Conservation (phyloP, 495 filamentous ascomycete genomes). For the Oidiodendron maius region DNA sequence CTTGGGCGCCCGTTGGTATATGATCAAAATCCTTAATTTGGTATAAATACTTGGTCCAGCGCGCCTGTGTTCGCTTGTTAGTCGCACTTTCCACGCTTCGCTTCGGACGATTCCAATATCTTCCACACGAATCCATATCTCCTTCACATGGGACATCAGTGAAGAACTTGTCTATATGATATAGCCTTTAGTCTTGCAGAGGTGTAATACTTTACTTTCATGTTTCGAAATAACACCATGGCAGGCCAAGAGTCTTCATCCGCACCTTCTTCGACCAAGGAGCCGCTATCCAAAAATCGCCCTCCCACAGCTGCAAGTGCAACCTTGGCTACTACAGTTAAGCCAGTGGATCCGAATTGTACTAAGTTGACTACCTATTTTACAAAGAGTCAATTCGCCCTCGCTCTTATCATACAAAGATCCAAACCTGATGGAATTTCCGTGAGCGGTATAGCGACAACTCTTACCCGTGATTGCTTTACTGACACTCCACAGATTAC, state of each 20-base stretch:
- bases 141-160: background rate
- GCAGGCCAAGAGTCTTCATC: background rate
- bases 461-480: background rate
- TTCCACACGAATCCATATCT: background rate
- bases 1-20: background rate
- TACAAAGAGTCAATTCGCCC: slow-evolving; percentile 32
- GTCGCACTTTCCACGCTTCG: background rate
- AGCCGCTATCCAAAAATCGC: background rate
- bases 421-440: slow-evolving; percentile 30
- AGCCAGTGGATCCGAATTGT: background rate
- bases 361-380: slow-evolving; percentile 12
- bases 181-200: too few species aligned
- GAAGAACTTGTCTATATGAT: too few species aligned
- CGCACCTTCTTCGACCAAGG: background rate
- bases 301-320: background rate
- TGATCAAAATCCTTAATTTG: background rate
- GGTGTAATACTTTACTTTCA: too few species aligned
- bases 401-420: slow-evolving; percentile 42
- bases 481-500: slow-evolving; percentile 28
- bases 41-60: background rate
- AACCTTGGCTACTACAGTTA: background rate
- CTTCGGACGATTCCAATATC: background rate
- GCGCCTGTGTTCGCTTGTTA: background rate
- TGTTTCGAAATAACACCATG: too few species aligned
- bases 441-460: slow-evolving; percentile 28